phyloP scores from a whole-genome alignment of 306 rosid species.

The Dryas octopetala region DNA sequence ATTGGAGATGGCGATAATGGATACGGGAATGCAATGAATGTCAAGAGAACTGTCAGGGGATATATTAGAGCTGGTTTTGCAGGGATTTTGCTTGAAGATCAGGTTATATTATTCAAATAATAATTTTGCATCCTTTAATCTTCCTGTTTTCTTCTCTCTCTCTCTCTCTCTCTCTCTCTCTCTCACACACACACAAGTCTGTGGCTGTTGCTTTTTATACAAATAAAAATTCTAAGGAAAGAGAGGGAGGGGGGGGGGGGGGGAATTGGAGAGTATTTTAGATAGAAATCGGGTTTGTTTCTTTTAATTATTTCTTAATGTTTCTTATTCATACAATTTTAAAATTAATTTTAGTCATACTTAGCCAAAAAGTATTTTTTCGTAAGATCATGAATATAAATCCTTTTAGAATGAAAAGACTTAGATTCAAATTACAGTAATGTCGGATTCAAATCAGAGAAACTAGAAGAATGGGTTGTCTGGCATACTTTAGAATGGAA shows the following conservation, averaged over 20 bases:
- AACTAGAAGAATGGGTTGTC: too few species aligned
- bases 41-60: conserved; percentile 83
- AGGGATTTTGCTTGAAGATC: conserved; percentile 86
- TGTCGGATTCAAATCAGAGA: too few species aligned
- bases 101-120: conserved; percentile 41
- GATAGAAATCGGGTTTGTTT: background rate
- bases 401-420: too few species aligned
- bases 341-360: too few species aligned
- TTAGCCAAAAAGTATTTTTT: too few species aligned
- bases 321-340: background rate
- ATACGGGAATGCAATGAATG: conserved; percentile 85
- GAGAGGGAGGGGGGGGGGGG: background rate
- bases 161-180: background rate
- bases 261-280: background rate
- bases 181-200: background rate
- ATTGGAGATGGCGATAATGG: conserved; percentile 92
- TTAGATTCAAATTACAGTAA: too few species aligned
- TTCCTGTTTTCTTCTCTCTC: background rate
- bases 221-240: background rate
- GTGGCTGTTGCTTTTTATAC: background rate
- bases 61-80: conserved; percentile 78
- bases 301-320: background rate
- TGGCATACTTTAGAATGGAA: too few species aligned
- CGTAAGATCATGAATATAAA: too few species aligned
- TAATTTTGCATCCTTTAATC: conserved; percentile 7